Conservation (phyloP, 2,329 filamentous ascomycete genomes). For the Fusarium protoensiforme region DNA sequence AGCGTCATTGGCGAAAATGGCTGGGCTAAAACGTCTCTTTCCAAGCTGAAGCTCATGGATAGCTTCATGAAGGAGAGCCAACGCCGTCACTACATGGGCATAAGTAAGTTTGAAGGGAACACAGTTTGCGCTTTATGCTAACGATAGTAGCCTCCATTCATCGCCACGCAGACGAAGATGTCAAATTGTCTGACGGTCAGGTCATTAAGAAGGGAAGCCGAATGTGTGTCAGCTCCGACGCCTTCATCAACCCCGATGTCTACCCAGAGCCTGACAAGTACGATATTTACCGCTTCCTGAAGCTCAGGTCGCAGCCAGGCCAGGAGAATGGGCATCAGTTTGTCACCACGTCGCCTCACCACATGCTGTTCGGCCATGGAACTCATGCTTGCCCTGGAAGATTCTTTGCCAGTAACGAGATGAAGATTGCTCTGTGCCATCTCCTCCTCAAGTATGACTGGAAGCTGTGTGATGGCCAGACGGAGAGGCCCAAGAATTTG, state of each 20-base stretch:
- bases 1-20: not conserved
- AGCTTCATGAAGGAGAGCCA: not conserved
- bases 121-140: not conserved
- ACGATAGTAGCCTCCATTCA: not conserved
- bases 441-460: conserved; percentile 61
- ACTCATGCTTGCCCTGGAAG: conserved; percentile 62
- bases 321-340: conserved; percentile 29
- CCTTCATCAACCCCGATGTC: not conserved
- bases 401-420: conserved; percentile 64
- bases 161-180: not conserved
- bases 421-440: conserved; percentile 63
- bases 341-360: not conserved
- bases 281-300: not conserved
- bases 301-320: conserved; percentile 44
- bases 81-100: not conserved
- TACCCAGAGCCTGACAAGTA: not conserved
- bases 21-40: not conserved
- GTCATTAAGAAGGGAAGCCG: not conserved
- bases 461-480: conserved; percentile 7
- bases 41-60: not conserved
- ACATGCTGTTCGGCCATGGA: not conserved
- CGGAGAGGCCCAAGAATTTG: not conserved
- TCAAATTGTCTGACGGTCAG: not conserved
- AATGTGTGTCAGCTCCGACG: not conserved
- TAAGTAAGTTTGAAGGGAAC: not conserved